Percentiles rank a stretch among this genome's conserved stretches.
Evolutionary conservation across 176 grass and related monocot species (phyloP).

Genomic region (Oryza australiensis): DNA sequence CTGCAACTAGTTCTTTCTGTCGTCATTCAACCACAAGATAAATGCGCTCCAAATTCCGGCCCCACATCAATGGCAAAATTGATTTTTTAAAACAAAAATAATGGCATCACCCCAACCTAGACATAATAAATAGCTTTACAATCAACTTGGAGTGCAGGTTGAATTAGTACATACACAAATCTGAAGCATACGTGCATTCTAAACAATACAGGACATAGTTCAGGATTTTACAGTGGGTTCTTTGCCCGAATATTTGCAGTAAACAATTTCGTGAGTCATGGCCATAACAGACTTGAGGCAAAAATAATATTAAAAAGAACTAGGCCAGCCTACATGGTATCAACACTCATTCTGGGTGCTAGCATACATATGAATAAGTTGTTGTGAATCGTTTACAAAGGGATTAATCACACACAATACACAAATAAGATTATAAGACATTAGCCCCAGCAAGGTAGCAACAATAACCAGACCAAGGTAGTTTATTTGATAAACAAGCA

Average conservation of each 20-base stretch:
- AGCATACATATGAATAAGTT: neutral
- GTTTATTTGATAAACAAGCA: neutral
- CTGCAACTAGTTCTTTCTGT: neutral
- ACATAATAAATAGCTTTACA: slow-evolving; percentile 12
- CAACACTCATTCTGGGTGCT: neutral
- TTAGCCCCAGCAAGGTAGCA: neutral
- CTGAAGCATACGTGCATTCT: neutral
- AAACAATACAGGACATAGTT: neutral
- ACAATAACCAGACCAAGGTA: neutral
- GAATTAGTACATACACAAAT: neutral
- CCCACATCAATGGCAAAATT: slow-evolving; percentile 10
- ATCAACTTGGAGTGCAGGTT: neutral
- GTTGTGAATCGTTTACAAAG: neutral
- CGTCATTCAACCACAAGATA: neutral
- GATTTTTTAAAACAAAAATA: neutral
- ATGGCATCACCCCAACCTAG: neutral
- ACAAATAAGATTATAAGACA: neutral
- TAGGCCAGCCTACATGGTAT: neutral
- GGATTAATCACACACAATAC: neutral
- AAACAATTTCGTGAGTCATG: neutral
- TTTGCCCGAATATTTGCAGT: neutral
- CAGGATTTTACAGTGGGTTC: neutral
- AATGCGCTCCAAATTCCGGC: neutral
- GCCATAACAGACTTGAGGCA: neutral
- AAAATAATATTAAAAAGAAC: neutral